A percentile compares a stretch with the other conserved stretches of the same genome.
Conservation (phyloP, 2,329 filamentous ascomycete genomes). For the Verticillium tricorpus region DNA sequence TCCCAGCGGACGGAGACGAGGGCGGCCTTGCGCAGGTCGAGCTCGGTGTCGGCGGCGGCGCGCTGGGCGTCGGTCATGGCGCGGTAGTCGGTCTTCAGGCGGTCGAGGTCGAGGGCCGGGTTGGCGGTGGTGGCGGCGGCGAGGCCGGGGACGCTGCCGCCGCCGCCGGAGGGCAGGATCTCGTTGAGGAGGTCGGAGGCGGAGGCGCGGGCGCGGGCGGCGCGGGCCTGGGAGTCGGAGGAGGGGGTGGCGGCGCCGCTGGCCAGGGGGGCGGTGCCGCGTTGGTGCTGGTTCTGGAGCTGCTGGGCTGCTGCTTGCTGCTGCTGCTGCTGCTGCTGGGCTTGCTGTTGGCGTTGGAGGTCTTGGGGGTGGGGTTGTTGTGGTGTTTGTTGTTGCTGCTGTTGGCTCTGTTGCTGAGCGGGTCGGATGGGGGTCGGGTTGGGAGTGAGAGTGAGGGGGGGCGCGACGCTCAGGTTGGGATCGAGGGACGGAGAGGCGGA, state of each 20-base stretch:
- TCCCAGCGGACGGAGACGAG: constrained; percentile 2
- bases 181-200: constrained; percentile 3
- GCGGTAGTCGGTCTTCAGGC: constrained; percentile 5
- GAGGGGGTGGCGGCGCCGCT: neutral
- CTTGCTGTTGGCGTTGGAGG: neutral
- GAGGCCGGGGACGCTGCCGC: neutral
- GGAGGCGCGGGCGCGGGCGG: neutral
- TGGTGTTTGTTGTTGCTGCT: neutral
- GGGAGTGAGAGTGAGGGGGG: neutral
- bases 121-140: neutral
- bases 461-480: neutral
- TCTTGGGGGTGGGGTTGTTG: neutral
- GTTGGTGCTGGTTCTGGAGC: neutral
- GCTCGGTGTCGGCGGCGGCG: constrained; percentile 1
- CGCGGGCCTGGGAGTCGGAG: neutral
- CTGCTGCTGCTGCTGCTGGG: neutral
- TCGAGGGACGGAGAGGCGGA: constrained; percentile 2
- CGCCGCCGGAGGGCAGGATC: neutral
- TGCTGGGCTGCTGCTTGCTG: neutral
- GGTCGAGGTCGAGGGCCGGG: constrained; percentile 2
- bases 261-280: neutral
- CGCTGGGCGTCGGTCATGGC: constrained; percentile 4
- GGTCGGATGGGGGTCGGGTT: neutral
- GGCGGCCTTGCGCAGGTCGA: constrained; percentile 4
- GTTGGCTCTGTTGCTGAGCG: neutral